Percentiles rank a stretch among this genome's conserved stretches.
Conservation (phyloP, 768 basidiomycete genomes). For the Holtermanniella nyarrowii region DNA sequence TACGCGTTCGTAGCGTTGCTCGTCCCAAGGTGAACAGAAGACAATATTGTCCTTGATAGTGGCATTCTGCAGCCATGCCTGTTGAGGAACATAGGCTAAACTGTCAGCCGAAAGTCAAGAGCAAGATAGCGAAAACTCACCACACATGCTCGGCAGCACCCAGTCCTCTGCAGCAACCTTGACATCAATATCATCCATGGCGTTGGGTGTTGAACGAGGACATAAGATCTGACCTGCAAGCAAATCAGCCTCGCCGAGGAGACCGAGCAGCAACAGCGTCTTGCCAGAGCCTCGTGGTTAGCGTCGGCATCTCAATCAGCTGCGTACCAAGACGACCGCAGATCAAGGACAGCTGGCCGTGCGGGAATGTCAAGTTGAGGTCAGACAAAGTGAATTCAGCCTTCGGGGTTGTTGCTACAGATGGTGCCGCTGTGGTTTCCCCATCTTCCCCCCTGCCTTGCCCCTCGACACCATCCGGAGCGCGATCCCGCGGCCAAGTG, state of each 20-base stretch:
- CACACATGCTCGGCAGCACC: constrained; percentile 42
- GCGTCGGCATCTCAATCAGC: not conserved
- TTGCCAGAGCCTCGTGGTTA: constrained; percentile 63
- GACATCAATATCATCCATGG: constrained; percentile 54
- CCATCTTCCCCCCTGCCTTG: constrained; percentile 38
- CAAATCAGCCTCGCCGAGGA: constrained; percentile 80
- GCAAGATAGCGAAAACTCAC: constrained; percentile 34
- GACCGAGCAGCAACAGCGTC: constrained; percentile 67
- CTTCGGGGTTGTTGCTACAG: constrained; percentile 60
- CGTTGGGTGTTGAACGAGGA: constrained; percentile 73
- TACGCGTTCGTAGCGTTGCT: constrained; percentile 63
- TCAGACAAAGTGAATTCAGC: constrained; percentile 73
- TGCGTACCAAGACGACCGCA: constrained; percentile 63
- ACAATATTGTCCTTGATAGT: constrained; percentile 79
- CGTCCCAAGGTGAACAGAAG: constrained; percentile 65
- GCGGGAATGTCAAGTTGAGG: constrained; percentile 64
- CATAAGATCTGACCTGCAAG: constrained; percentile 69
- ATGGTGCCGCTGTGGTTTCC: constrained; percentile 44
- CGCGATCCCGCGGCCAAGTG: constrained; percentile 78
- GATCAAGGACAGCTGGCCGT: constrained; percentile 66
- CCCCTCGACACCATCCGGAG: constrained; percentile 2
- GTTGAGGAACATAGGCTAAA: constrained; percentile 70
- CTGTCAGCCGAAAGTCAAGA: constrained; percentile 45
- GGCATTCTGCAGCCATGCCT: constrained; percentile 63
- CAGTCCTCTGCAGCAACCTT: constrained; percentile 52